These are phyloP conservation scores for Hericium alpestre DNA, from an alignment of 768 basidiomycete genomes.

Conservation along the genomic window DNA sequence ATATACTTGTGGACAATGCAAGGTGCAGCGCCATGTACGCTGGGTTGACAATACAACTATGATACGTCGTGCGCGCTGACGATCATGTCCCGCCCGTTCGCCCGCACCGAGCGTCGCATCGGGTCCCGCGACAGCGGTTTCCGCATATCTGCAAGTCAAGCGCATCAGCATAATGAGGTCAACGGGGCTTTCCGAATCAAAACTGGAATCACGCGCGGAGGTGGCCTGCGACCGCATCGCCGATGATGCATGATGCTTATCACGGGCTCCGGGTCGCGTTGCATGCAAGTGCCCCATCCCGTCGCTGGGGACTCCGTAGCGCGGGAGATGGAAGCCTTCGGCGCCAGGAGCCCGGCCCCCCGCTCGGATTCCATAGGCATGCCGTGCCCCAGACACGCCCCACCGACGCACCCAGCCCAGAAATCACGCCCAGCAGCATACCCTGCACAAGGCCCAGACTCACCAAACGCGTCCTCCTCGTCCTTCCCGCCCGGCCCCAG, in stretches of 20 bases:
- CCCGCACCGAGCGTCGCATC: constrained; percentile 51
- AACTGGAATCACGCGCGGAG: too few relatives aligned
- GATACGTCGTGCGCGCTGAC: constrained; percentile 53
- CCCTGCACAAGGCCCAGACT: constrained; percentile 20
- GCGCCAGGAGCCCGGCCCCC: not conserved
- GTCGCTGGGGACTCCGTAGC: too few relatives aligned
- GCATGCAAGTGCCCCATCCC: too few relatives aligned
- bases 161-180: too few relatives aligned
- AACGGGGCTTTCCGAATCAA: too few relatives aligned
- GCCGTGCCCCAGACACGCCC: too few relatives aligned
- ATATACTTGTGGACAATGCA: too few relatives aligned
- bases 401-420: not conserved
- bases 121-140: constrained; percentile 61
- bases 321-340: too few relatives aligned
- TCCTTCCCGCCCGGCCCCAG: constrained; percentile 67
- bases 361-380: not conserved
- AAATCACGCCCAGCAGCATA: not conserved
- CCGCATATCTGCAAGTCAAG: constrained; percentile 41
- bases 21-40: not conserved
- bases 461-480: constrained; percentile 88
- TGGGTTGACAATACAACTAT: constrained; percentile 17
- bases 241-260: too few relatives aligned
- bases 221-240: too few relatives aligned
- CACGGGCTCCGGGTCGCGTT: too few relatives aligned
- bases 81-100: constrained; percentile 65